Conservation (phyloP, 108 stramenopile species). For the Cafeteria roenbergensis region DNA sequence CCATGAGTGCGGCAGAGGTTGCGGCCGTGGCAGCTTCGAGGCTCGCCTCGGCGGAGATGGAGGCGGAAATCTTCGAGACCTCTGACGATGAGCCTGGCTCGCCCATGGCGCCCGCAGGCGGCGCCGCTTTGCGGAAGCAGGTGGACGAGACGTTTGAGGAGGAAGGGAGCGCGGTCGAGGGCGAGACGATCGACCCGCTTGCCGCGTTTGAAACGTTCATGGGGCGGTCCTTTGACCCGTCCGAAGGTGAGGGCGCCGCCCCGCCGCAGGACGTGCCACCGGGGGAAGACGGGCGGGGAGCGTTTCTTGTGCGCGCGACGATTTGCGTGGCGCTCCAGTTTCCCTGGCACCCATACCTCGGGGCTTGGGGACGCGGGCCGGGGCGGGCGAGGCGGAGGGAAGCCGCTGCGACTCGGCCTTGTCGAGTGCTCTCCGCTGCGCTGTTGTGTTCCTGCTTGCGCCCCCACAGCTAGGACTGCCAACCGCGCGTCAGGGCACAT, state of each 20-base stretch:
- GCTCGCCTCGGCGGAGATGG: neutral
- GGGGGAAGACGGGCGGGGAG: too few relatives aligned
- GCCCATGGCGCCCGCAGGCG: neutral
- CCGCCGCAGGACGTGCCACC: too few relatives aligned
- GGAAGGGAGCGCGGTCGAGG: neutral
- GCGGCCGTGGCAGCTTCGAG: neutral
- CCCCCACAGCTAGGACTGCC: too few relatives aligned
- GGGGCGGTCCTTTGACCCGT: neutral
- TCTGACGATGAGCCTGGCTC: neutral
- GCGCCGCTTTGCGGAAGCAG: neutral
- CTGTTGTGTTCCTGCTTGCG: too few relatives aligned
- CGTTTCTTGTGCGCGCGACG: too few relatives aligned
- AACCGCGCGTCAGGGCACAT: too few relatives aligned
- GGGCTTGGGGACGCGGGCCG: too few relatives aligned
- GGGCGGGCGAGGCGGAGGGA: too few relatives aligned
- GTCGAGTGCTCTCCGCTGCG: too few relatives aligned
- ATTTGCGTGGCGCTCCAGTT: too few relatives aligned
- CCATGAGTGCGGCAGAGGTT: neutral
- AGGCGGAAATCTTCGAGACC: neutral
- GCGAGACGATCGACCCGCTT: neutral
- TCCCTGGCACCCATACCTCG: too few relatives aligned
- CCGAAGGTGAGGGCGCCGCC: neutral
- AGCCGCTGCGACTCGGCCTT: too few relatives aligned
- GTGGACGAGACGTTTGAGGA: neutral
- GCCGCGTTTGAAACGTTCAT: neutral